Base-by-base conservation (phyloP, 768 basidiomycete species). In the Hydnum rufescens region DNA sequence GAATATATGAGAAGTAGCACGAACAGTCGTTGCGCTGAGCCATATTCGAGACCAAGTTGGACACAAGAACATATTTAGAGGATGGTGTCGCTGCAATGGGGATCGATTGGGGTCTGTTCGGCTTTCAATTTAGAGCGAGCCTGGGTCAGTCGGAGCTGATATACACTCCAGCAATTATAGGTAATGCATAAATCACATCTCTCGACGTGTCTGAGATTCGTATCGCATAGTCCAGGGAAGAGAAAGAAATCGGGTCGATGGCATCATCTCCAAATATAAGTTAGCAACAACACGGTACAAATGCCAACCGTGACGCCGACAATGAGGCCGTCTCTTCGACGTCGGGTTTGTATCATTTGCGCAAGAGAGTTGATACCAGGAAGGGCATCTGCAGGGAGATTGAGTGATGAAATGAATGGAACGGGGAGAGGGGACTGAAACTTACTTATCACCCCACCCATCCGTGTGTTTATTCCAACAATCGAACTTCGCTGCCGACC, bases 301-400 rank as follows among this genome's bases (percentile, higher is more conserved):
- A 84, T 62, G n/a, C 84, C 90, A 59, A 92, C 81, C n/a, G 95
- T 69, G 53, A 78, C 67, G 5, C 89, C 92, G 64, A 97, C 64
- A 58, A 96, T 87, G 57, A 96, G 72, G 2, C 86, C 76, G 64
- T 99, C 95, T 61, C 90, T 70, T 55, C 92, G 72, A 59, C 93
- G 74, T 43, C 93, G 75, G 13, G 86, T 79, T 63, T 85, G 85
- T 64, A 99, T 96, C 86, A 97, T 90, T 1, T 74, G 73, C 32
- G 97, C 69, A 42, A 97, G 65, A 55, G 81, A 85, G 66, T 88
- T 90, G 58, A 99, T 80, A 2, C 93, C 92, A n/a, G 95, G 95
- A 65, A 97, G 81, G 4, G 83, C 78, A 60, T 72, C 87, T 90
- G 49, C 18, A 4, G 13, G 39, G 22, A 44, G 22, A n/a, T 32